phyloP scores from a whole-genome alignment of 371 early-diverging fungal genomes.

The Chytridium lagenaria region DNA sequence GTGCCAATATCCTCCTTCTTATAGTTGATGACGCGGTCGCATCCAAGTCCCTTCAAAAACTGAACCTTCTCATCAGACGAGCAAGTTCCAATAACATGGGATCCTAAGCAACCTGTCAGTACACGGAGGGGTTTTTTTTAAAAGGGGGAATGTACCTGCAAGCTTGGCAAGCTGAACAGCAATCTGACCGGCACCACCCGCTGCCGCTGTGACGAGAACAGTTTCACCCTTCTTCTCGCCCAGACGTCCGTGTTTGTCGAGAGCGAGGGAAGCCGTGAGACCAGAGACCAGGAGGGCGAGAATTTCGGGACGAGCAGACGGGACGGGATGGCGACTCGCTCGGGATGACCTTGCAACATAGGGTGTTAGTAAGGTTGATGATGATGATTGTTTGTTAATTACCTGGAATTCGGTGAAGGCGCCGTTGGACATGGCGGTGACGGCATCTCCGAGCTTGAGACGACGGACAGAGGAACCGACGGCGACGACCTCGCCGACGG shows the following conservation, averaged over 20 bases:
- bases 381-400: not conserved
- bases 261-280: constrained; percentile 55
- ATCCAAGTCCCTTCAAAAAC: constrained; percentile 71
- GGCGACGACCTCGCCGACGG: constrained; percentile 60
- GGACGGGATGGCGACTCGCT: constrained; percentile 51
- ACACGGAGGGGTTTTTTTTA: not conserved
- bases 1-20: constrained; percentile 63
- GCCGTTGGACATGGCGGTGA: constrained; percentile 53
- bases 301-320: constrained; percentile 29
- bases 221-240: constrained; percentile 15
- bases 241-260: not conserved
- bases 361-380: too few species aligned
- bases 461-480: constrained; percentile 52
- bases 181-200: constrained; percentile 49
- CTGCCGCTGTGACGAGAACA: constrained; percentile 46
- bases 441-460: constrained; percentile 49
- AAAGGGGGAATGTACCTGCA: constrained; percentile 34
- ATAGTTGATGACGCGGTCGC: constrained; percentile 85
- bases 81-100: constrained; percentile 85
- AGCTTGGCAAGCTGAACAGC: constrained; percentile 54
- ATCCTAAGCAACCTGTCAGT: constrained; percentile 54
- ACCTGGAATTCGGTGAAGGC: constrained; percentile 60
- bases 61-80: constrained; percentile 77
- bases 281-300: constrained; percentile 62
- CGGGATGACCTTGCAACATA: constrained; percentile 31